A percentile compares a stretch with the other conserved stretches of the same genome.
phyloP scores from a whole-genome alignment of 306 rosid species.

The Fagus crenata region DNA sequence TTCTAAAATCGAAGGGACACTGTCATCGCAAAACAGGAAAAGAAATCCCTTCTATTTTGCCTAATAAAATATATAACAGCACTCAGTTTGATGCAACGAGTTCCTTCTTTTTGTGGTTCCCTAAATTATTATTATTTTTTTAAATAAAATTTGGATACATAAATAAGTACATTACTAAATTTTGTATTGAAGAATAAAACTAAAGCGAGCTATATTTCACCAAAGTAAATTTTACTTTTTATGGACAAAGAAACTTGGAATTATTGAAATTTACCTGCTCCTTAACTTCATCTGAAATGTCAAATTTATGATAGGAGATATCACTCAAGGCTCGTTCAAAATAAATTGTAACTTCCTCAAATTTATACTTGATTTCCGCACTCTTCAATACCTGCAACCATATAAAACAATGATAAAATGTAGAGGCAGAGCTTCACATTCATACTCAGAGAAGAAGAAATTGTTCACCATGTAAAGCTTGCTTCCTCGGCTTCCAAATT shows the following conservation, averaged over 20 bases:
- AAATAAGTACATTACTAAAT: not conserved
- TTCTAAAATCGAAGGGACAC: no score
- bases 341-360: constrained; percentile 49
- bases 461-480: constrained; percentile 38
- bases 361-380: constrained; percentile 54
- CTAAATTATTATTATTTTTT: not conserved
- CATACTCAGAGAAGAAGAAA: not conserved
- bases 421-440: no score
- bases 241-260: not conserved
- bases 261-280: constrained; percentile 67
- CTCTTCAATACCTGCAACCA: constrained; percentile 62
- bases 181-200: constrained; percentile 2
- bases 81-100: not conserved
- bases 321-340: constrained; percentile 59
- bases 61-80: no score
- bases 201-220: not conserved
- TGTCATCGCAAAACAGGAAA: no score
- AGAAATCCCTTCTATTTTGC: no score
- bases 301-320: constrained; percentile 50
- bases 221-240: no score
- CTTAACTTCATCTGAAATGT: constrained; percentile 75
- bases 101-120: not conserved
- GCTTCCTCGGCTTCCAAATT: constrained; percentile 25
- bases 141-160: not conserved
- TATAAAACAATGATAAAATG: not conserved